Percentiles rank a stretch among this genome's conserved stretches.
Evolutionary conservation across 1,139 yeast species (phyloP).

Genomic region (Taphrina wiesneri): DNA sequence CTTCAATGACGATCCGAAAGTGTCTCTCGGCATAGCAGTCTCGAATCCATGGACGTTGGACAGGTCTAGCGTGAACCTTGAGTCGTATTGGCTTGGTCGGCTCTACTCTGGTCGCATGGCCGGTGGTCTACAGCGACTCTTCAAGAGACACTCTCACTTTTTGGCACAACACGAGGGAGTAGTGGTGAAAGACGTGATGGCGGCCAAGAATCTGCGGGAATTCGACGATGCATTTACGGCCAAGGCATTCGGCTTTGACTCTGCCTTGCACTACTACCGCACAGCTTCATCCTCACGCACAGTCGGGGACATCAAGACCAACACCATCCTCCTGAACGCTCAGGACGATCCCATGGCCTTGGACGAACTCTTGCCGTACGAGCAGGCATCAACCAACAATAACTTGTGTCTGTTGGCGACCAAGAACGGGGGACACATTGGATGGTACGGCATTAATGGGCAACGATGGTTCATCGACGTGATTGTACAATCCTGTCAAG

Average conservation of each 20-base stretch:
- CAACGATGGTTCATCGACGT: constrained; percentile 74
- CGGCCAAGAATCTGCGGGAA: constrained; percentile 52
- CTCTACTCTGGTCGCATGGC: constrained; percentile 70
- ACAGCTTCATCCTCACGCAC: constrained; percentile 65
- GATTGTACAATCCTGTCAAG: constrained; percentile 59
- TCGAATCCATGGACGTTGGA: constrained; percentile 86
- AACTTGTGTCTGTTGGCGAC: constrained; percentile 67
- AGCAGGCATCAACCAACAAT: constrained; percentile 67
- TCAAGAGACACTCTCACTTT: constrained; percentile 47
- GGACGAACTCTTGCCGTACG: constrained; percentile 58
- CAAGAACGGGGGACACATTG: constrained; percentile 84
- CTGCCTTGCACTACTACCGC: constrained; percentile 72
- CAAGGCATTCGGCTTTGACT: constrained; percentile 67
- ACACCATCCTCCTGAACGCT: constrained; percentile 68
- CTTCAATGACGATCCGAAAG: constrained; percentile 53
- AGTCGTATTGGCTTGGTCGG: constrained; percentile 60
- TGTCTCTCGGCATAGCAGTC: constrained; percentile 66
- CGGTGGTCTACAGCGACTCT: constrained; percentile 60
- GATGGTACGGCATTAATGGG: constrained; percentile 62
- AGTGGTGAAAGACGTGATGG: constrained; percentile 45
- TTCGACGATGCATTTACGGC: constrained; percentile 77
- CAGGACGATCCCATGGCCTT: constrained; percentile 81
- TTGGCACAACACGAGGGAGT: constrained; percentile 51
- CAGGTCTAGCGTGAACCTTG: constrained; percentile 57
- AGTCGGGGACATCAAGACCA: constrained; percentile 60